These are phyloP conservation scores for Ascochyta koolunga DNA, from an alignment of 2,329 filamentous ascomycete genomes.

Conservation along the genomic window DNA sequence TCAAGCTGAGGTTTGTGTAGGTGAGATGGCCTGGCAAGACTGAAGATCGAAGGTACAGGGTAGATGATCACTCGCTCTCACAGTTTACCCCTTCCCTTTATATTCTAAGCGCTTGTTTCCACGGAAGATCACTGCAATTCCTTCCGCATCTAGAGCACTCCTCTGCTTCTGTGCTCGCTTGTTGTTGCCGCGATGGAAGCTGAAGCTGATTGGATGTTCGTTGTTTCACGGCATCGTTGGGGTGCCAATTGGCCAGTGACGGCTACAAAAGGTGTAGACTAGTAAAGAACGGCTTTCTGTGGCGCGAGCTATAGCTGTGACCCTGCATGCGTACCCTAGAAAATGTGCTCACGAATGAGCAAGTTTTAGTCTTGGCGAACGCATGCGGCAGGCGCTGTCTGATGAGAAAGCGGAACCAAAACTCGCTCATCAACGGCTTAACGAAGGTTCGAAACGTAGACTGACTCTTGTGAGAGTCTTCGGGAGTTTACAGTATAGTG, in stretches of 20 bases:
- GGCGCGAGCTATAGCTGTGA: slow-evolving; percentile 33
- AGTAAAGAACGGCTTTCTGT: slow-evolving; percentile 17
- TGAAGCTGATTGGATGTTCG: not conserved
- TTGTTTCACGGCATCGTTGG: not conserved
- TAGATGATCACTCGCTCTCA: not conserved
- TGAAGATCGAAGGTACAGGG: not conserved
- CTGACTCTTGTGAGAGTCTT: not conserved
- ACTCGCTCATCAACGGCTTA: slow-evolving; percentile 2
- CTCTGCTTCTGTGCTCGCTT: slow-evolving; percentile 1
- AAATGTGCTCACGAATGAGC: slow-evolving; percentile 37
- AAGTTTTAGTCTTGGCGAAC: slow-evolving; percentile 32
- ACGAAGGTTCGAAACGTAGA: not conserved
- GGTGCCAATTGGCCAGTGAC: not conserved
- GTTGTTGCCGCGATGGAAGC: not conserved
- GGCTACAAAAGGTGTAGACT: slow-evolving; percentile 10
- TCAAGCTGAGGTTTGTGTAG: not conserved
- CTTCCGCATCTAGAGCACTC: slow-evolving; percentile 10
- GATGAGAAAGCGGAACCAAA: slow-evolving; percentile 10
- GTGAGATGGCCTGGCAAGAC: not conserved
- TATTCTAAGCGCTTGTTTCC: not conserved
- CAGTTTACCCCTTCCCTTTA: slow-evolving; percentile 1
- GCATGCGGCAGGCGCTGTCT: slow-evolving; percentile 21
- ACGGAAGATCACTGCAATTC: not conserved
- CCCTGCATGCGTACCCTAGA: slow-evolving; percentile 21
- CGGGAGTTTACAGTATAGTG: not conserved